Evolutionary conservation across 441 rosid genomes (phyloP), one percentile per base, ranked within the genome.

Genomic region (Bruguiera hainesii): DNA sequence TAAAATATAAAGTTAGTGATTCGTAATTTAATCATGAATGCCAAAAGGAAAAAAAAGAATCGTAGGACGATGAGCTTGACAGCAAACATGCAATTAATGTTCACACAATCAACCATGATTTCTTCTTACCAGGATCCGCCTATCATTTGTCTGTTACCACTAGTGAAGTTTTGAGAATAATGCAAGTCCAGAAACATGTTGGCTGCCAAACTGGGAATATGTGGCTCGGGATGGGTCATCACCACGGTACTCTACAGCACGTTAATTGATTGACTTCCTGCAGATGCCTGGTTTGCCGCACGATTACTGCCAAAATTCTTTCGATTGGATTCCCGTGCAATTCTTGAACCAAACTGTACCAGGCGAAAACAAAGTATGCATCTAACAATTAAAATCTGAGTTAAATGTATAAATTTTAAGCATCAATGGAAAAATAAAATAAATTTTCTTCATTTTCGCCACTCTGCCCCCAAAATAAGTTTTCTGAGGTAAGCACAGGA

Each of bases 261-360:
- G 29, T 74, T 50, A 68, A 93, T 79, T 5, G 79, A 79, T 63
- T 72, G 81, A 56, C 95, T 87, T 48, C 98, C 98, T 0, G 97
- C 97, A 31, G 97, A 87, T 35, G 96, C 98, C 78, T 86, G 91
- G 80, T 93, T 93, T 16, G 96, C 96, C 0, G 95, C 97, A 0
- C 95, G 93, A 64, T 89, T 93, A 65, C 98, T 93, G 71, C 97
- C 95, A 61, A 93, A 93, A 58, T 84, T 89, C 84, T 85, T 87
- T 39, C 91, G 62, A 68, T 90, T 93, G 6, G 97, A 93, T 77
- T 91, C 96, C 82, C 97, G 84, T 3, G 95, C 95, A 18, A 89
- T 93, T 79, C 97, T 86, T 2, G 96, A 91, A 20, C 98, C 97
- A 48, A 93, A 93, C 96, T 93, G 74, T 61, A 76, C 19, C 71